A percentile compares a stretch with the other conserved stretches of the same genome.
phyloP scores from a whole-genome alignment of 352 stramenopile genomes.

The Pythium oligandrum region DNA sequence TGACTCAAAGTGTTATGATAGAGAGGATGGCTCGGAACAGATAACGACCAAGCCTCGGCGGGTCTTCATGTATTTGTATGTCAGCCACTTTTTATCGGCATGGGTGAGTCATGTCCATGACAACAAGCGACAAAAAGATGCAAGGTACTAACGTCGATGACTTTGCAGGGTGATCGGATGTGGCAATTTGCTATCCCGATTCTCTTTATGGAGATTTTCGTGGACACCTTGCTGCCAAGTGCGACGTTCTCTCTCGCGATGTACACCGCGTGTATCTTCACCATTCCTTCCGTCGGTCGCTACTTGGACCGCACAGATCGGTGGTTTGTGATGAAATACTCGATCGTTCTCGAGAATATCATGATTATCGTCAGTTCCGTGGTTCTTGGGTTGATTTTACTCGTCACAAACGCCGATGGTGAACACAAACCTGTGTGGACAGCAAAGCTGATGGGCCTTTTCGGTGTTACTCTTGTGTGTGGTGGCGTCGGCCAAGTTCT shows the following conservation, averaged over 20 bases:
- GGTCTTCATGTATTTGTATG: constrained; percentile 67
- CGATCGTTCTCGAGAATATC: constrained; percentile 71
- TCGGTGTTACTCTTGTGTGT: constrained; percentile 48
- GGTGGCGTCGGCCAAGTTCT: constrained; percentile 70
- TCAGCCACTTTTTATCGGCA: constrained; percentile 64
- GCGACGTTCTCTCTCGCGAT: constrained; percentile 67
- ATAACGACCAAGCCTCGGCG: constrained; percentile 17
- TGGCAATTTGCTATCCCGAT: constrained; percentile 79
- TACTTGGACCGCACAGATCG: constrained; percentile 63
- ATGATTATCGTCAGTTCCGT: constrained; percentile 69
- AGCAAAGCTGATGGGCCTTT: constrained; percentile 34
- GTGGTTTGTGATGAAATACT: constrained; percentile 62
- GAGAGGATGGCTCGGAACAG: background rate
- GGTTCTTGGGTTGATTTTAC: constrained; percentile 53
- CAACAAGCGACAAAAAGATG: too few species aligned
- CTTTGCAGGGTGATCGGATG: constrained; percentile 60
- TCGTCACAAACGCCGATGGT: constrained; percentile 54
- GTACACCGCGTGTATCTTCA: constrained; percentile 68
- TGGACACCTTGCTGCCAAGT: constrained; percentile 74
- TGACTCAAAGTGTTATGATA: background rate
- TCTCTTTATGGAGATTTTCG: constrained; percentile 84
- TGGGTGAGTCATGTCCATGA: constrained; percentile 35
- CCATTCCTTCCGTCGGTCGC: constrained; percentile 60
- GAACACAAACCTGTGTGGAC: constrained; percentile 58
- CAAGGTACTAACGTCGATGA: too few species aligned